Base-by-base conservation (phyloP, 2,329 filamentous ascomycete species). In the Aspergillus neoniger region DNA sequence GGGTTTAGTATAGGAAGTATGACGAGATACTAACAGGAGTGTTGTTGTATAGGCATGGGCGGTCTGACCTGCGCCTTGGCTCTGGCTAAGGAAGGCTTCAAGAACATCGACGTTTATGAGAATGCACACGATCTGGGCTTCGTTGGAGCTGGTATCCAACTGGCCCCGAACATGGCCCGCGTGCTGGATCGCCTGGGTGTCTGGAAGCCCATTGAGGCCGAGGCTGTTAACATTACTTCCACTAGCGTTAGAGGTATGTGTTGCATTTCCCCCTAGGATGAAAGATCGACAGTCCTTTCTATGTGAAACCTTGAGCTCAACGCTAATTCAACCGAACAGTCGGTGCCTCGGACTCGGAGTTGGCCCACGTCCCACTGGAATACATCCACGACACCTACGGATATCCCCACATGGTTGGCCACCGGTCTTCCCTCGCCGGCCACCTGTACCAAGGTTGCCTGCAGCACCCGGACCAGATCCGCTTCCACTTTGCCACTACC, bases 81-180 rank as follows among this genome's bases (percentile, higher is more conserved):
- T 12, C 83, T 94, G 38, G 90, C 91, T 43, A 89, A 89, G 76
- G 86, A 88, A 68, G 91, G 91, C 7, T 93, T 94, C 76, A 85
- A 81, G 65, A 80, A 89, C 59, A 88, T 94, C 69, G 81, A 88
- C 57, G 85, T 94, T 54, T 94, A 87, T 73, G 91, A 94, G 73
- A 85, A 83, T 38, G 90, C 90, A 0, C 85, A 88, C 4, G 85
- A 86, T 65, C 82, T 94, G 4, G 91, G 91, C 5, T 94, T 94
- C 68, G 90, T 94, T 1, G 91, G 91, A 23, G 91, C 91, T 1
- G 91, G 91, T 5, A 94, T 95, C 65, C 91, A 96, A 73, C 82
- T 94, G 60, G 90, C 91, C 0, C 91, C 91, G 0, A 96, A 95
- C 66, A 90, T 94, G 83, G 87, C 88, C 3, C 85, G 90, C 2